Conservation (phyloP, 2,329 filamentous ascomycete species). For the Fusarium sp. region DNA sequence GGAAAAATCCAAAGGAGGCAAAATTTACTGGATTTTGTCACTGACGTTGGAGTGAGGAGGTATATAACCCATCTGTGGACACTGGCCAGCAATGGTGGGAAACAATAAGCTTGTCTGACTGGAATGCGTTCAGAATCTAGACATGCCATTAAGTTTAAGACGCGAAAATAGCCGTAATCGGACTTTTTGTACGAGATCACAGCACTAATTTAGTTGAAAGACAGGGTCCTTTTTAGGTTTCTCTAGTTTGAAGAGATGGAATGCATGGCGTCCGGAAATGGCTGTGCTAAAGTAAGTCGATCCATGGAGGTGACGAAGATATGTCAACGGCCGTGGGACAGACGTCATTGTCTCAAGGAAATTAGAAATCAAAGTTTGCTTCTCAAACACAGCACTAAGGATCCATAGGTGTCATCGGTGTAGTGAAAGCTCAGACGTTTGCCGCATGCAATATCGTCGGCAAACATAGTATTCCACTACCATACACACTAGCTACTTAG, state of each 20-base stretch:
- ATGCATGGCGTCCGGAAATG: slow-evolving; percentile 27
- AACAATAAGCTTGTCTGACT: neutral
- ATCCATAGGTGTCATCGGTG: too few relatives aligned
- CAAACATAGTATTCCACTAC: too few relatives aligned
- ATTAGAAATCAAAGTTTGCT: rapidly evolving
- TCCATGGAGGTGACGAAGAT: neutral
- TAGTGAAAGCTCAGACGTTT: too few relatives aligned
- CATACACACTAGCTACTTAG: too few relatives aligned
- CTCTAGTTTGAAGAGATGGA: slow-evolving; percentile 1
- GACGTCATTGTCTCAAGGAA: neutral
- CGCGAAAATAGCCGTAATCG: neutral
- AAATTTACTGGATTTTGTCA: neutral
- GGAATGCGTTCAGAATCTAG: neutral
- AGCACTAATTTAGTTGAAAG: neutral
- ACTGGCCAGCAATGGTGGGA: too few relatives aligned
- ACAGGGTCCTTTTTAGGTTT: neutral
- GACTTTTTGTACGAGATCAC: neutral
- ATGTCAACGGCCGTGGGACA: too few relatives aligned
- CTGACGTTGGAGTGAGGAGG: neutral
- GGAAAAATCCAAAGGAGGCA: neutral
- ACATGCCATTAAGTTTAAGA: neutral
- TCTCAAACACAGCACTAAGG: too few relatives aligned
- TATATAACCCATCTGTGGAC: slow-evolving; percentile 13
- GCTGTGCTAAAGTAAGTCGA: neutral
- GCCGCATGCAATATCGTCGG: too few relatives aligned